Percentiles rank a stretch among this genome's conserved stretches.
Evolutionary conservation across 108 stramenopile genomes (phyloP).

Genomic region (Nitzschia inconspicua): DNA sequence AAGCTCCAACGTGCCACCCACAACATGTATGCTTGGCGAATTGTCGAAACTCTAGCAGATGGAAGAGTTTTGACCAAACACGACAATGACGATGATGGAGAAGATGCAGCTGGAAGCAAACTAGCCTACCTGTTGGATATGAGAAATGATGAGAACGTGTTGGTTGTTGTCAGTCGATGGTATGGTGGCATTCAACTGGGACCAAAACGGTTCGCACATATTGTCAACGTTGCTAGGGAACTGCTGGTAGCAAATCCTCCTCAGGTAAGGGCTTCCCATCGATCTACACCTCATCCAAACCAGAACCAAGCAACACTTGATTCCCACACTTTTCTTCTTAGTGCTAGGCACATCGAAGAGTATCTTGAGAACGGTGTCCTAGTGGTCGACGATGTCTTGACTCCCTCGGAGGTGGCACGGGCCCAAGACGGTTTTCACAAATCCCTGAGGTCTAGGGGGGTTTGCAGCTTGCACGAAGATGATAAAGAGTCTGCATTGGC

Average conservation of each 20-base stretch:
- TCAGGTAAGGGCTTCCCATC: too few relatives aligned
- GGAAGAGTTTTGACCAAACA: background rate
- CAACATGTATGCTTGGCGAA: constrained; percentile 88
- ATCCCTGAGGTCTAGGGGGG: constrained; percentile 46
- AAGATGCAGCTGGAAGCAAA: constrained; percentile 55
- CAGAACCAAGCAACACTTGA: too few relatives aligned
- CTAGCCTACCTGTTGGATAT: constrained; percentile 77
- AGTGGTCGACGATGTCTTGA: constrained; percentile 62
- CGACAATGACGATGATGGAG: background rate
- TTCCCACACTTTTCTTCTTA: too few relatives aligned
- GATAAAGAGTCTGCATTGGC: constrained; percentile 32
- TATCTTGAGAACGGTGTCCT: constrained; percentile 51
- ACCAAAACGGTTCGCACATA: constrained; percentile 83
- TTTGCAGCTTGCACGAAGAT: constrained; percentile 21
- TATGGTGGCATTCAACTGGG: constrained; percentile 87
- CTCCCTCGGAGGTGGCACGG: constrained; percentile 33
- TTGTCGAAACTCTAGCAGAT: constrained; percentile 20
- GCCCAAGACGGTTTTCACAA: constrained; percentile 41
- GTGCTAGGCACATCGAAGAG: constrained; percentile 19
- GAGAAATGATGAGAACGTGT: constrained; percentile 61
- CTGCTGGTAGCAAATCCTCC: constrained; percentile 55
- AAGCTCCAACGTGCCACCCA: constrained; percentile 59
- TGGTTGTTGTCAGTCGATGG: constrained; percentile 91
- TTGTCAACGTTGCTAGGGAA: constrained; percentile 69
- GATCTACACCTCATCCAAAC: too few relatives aligned